Base-by-base conservation (phyloP, 225 moss, liverwort and hornwort species). In the Sphagnum tenellum region DNA sequence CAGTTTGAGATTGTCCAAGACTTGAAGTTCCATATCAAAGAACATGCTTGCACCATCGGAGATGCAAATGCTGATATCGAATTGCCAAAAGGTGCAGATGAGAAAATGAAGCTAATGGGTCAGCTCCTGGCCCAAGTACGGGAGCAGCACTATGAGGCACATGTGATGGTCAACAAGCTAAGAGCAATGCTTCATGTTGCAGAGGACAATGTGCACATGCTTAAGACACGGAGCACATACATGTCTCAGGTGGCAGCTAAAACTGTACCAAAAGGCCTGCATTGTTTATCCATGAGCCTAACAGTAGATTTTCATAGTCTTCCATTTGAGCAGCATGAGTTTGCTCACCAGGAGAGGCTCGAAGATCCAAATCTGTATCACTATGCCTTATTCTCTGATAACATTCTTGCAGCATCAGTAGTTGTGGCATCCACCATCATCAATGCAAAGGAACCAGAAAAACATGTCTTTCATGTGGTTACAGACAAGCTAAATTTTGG, bases 401-500 rank as follows among this genome's bases (percentile, higher is more conserved):
- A 79, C 48, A 76, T 83, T 2, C 76, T 83, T 29, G 83, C 79
- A 4, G 79, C 83, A 45, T 76, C 79, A 29, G 79, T 83, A 10
- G 79, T 79, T 55, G 83, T 83, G 48, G 76, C 79, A 50, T 83
- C 79, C 47, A 78, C 76, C 6, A 74, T 81, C 55, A 77, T 68
- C 53, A 81, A 81, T 50, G 74, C 77, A 3, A 64, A 68, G 52
- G 77, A 79, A 44, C 79, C 79, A 12, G 63, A 64, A 56, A 83
- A 83, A 66, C 83, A 83, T 57, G 83, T 83, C 3, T 79, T 83
- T 46, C 83, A 83, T 46, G 79, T 83, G 3, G 83, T 83, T 6
- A 83, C 83, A 5, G 79, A 83, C 52, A 83, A 83, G 55, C 79
- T 83, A 79, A 83, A 83, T 71, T 65, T 76, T 9, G 83, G 79